Conservation (phyloP, 2,329 filamentous ascomycete genomes). For the Neoarthrinium moseri region DNA sequence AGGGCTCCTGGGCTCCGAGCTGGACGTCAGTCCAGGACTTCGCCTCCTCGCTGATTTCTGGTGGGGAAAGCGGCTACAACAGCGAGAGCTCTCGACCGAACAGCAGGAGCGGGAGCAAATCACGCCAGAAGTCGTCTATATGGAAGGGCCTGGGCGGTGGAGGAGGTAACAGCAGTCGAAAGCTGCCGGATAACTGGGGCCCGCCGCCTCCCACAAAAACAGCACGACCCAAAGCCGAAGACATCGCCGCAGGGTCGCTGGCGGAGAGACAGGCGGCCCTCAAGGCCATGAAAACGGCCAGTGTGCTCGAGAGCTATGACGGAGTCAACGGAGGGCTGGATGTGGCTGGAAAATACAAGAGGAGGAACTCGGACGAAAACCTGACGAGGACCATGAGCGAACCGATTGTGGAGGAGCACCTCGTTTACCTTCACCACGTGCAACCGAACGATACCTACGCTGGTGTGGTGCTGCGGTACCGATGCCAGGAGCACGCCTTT, state of each 20-base stretch:
- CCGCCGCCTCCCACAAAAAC: slow-evolving; percentile 41
- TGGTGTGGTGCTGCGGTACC: slow-evolving; percentile 86
- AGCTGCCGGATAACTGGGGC: slow-evolving; percentile 43
- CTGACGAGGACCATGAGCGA: slow-evolving; percentile 37
- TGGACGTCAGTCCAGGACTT: slow-evolving; percentile 57
- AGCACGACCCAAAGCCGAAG: slow-evolving; percentile 36
- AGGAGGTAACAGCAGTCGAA: slow-evolving; percentile 19
- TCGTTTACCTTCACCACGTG: slow-evolving; percentile 90
- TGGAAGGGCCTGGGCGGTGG: slow-evolving; percentile 26
- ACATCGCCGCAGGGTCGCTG: slow-evolving; percentile 54
- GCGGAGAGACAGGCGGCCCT: slow-evolving; percentile 53
- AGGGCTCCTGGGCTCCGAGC: slow-evolving; percentile 50
- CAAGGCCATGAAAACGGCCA: slow-evolving; percentile 55
- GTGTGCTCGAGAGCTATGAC: slow-evolving; percentile 60
- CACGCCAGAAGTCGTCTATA: slow-evolving; percentile 24
- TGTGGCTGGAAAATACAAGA: slow-evolving; percentile 57
- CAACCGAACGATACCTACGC: slow-evolving; percentile 82
- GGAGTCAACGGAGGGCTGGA: slow-evolving; percentile 59
- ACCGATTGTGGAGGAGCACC: slow-evolving; percentile 67
- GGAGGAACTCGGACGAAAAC: slow-evolving; percentile 67
- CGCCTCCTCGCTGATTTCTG: slow-evolving; percentile 42
- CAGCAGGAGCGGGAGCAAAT: slow-evolving; percentile 26
- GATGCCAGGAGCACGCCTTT: slow-evolving; percentile 79
- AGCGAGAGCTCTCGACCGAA: slow-evolving; percentile 31
- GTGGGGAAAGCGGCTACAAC: slow-evolving; percentile 28